A percentile compares a stretch with the other conserved stretches of the same genome.
These are phyloP conservation scores for Coemansia sp. DNA, from an alignment of 371 early-diverging fungal genomes.

Conservation along the genomic window DNA sequence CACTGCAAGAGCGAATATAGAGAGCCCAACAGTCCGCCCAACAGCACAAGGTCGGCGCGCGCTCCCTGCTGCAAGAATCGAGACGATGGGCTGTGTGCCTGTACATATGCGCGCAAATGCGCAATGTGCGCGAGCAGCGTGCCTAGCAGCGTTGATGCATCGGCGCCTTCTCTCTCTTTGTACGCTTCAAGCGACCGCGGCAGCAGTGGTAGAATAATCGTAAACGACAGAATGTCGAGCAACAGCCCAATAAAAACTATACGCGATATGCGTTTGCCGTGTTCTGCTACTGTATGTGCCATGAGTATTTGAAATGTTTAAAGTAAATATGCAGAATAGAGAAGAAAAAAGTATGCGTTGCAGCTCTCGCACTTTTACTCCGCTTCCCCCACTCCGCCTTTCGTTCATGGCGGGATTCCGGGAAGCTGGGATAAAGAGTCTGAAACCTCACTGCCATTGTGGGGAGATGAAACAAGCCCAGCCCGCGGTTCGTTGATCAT, in stretches of 20 bases:
- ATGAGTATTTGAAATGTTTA: not conserved
- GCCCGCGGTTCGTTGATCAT: not conserved
- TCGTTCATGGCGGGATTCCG: not conserved
- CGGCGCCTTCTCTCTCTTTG: conserved; percentile 44
- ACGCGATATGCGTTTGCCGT: conserved; percentile 39
- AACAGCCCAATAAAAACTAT: conserved; percentile 71
- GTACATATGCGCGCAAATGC: conserved; percentile 13
- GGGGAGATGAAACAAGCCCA: not conserved
- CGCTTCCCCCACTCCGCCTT: not conserved
- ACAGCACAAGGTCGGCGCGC: conserved; percentile 75
- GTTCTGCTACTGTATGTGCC: not conserved
- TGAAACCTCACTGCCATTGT: not conserved
- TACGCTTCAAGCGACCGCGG: conserved; percentile 72
- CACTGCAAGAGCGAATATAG: conserved; percentile 94
- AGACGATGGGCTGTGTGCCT: conserved; percentile 20
- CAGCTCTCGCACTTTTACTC: not conserved
- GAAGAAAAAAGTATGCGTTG: not conserved
- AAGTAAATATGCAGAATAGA: not conserved
- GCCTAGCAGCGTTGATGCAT: conserved; percentile 40
- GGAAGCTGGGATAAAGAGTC: not conserved
- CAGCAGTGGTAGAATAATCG: conserved; percentile 93
- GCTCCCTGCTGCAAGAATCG: conserved; percentile 36
- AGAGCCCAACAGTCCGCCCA: conserved; percentile 94
- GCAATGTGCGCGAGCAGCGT: conserved; percentile 39
- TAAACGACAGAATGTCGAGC: conserved; percentile 95